A percentile compares a stretch with the other conserved stretches of the same genome.
Evolutionary conservation across 225 moss, liverwort and hornwort species (phyloP).

Genomic region (Pleurozium schreberi): DNA sequence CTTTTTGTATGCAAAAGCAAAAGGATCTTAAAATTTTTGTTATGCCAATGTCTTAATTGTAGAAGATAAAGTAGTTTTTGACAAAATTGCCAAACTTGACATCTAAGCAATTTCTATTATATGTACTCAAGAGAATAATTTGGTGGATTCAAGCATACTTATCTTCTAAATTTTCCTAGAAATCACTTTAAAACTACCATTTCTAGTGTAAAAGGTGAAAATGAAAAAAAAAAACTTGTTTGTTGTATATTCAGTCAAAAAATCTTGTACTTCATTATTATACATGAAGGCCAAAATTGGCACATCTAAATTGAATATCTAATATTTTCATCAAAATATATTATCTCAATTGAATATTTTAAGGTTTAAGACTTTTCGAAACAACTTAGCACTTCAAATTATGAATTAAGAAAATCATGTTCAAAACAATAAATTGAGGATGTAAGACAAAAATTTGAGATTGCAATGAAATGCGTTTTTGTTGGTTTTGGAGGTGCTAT

Average conservation of each 20-base stretch:
- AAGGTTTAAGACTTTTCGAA: neutral
- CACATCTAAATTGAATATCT: neutral
- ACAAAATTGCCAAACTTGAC: neutral
- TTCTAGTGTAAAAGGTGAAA: neutral
- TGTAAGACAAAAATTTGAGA: neutral
- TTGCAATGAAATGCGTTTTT: neutral
- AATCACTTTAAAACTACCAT: neutral
- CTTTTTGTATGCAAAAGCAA: neutral
- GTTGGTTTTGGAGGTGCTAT: fast-evolving
- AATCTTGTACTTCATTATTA: too few species aligned
- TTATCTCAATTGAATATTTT: too few species aligned
- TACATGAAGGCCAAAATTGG: neutral
- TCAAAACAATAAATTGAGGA: neutral
- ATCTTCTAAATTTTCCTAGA: neutral
- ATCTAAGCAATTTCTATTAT: neutral
- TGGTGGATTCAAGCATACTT: neutral
- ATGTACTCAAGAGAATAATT: neutral
- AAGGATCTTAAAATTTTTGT: neutral
- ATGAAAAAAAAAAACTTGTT: neutral
- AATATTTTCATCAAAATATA: neutral
- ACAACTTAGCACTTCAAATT: neutral
- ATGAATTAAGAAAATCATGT: neutral
- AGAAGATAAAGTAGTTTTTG: neutral
- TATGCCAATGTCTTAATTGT: neutral
- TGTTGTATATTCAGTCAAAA: neutral